Evolutionary conservation across 495 filamentous ascomycete species (phyloP).

Genomic region (Neurospora terricola): DNA sequence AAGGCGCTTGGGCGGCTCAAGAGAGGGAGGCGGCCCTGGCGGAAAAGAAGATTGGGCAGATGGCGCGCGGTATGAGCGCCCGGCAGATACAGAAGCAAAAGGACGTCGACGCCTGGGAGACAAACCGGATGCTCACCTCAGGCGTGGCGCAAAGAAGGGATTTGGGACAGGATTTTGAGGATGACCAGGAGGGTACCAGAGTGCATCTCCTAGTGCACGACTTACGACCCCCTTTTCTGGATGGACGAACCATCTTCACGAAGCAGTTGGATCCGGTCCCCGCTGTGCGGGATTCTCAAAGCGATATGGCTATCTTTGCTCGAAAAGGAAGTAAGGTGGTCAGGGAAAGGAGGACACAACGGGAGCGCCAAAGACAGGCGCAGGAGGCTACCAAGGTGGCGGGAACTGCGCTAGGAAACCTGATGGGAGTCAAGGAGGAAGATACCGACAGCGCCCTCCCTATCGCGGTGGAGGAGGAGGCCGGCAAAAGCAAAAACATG

Average conservation of each 20-base stretch:
- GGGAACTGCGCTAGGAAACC: conserved; percentile 83
- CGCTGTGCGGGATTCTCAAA: conserved; percentile 87
- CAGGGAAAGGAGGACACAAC: conserved; percentile 79
- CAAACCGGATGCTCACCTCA: conserved; percentile 95
- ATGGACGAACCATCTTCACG: conserved; percentile 91
- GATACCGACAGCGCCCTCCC: conserved; percentile 83
- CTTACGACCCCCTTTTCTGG: conserved; percentile 87
- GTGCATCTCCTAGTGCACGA: conserved; percentile 92
- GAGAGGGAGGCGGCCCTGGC: conserved; percentile 60
- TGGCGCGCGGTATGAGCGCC: conserved; percentile 48
- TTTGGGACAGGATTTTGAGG: conserved; percentile 68
- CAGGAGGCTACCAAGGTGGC: conserved; percentile 91
- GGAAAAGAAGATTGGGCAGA: conserved; percentile 63
- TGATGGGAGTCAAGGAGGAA: conserved; percentile 93
- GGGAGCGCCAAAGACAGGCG: conserved; percentile 89
- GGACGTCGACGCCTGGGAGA: conserved; percentile 95
- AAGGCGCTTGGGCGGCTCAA: conserved; percentile 56
- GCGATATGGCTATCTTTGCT: conserved; percentile 98
- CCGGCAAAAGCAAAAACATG: conserved; percentile 28
- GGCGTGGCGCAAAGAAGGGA: conserved; percentile 87
- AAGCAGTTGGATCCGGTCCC: conserved; percentile 95
- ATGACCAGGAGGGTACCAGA: conserved; percentile 84
- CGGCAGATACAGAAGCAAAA: conserved; percentile 75
- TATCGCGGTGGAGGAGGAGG: conserved; percentile 60
- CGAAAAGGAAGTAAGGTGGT: conserved; percentile 93